These are phyloP conservation scores for Aspergillus japonicus DNA, from an alignment of 2,329 filamentous ascomycete genomes.

Conservation along the genomic window DNA sequence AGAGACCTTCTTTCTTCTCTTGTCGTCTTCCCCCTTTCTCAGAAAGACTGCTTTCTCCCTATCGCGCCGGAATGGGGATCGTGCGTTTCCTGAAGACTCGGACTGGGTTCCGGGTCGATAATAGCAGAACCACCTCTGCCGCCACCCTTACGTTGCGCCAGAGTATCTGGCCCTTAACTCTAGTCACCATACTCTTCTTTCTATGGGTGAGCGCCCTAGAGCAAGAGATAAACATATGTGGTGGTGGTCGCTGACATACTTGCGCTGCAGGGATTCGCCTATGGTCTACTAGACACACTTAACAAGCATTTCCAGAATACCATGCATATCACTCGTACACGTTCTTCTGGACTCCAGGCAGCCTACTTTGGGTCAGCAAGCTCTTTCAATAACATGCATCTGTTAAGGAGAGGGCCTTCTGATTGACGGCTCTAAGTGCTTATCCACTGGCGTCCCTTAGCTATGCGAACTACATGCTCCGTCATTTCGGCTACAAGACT, in stretches of 20 bases:
- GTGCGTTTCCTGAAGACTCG: constrained; percentile 30
- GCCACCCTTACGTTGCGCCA: constrained; percentile 45
- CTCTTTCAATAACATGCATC: background rate
- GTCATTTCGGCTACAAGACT: constrained; percentile 73
- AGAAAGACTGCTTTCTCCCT: background rate
- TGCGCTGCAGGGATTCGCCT: constrained; percentile 44
- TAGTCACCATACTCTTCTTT: constrained; percentile 53
- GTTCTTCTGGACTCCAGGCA: constrained; percentile 62
- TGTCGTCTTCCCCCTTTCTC: background rate
- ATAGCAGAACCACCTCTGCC: constrained; percentile 40
- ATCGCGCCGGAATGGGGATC: constrained; percentile 27
- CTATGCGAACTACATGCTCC: constrained; percentile 61
- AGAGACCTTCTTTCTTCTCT: background rate
- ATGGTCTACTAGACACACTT: constrained; percentile 51
- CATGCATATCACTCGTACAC: constrained; percentile 54
- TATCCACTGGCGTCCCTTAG: constrained; percentile 56
- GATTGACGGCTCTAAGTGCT: constrained; percentile 35
- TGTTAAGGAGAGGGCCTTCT: background rate
- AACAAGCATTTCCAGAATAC: constrained; percentile 60
- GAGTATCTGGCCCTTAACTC: constrained; percentile 44
- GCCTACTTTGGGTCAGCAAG: constrained; percentile 60
- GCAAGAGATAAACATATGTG: background rate
- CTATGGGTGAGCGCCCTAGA: constrained; percentile 47
- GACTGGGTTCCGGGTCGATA: constrained; percentile 34
- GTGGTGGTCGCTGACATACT: background rate